Conservation (phyloP, 2,329 filamentous ascomycete species). For the Elsinoe necatrix region DNA sequence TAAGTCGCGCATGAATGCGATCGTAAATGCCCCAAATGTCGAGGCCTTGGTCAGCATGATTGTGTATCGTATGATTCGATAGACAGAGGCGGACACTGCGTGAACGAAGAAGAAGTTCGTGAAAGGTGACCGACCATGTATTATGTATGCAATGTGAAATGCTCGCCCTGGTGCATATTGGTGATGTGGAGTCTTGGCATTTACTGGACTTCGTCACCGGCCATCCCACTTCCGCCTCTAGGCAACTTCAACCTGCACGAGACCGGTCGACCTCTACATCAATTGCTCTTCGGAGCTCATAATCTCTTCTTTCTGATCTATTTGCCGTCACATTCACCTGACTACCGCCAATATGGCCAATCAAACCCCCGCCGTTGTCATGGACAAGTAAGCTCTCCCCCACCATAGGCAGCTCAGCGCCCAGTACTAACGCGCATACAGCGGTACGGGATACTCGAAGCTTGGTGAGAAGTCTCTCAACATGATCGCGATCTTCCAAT, state of each 20-base stretch:
- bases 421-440: conserved; percentile 37
- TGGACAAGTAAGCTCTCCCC: conserved; percentile 89
- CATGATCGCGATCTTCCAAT: neutral
- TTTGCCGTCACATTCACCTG: neutral
- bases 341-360: conserved; percentile 64
- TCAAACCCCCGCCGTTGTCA: conserved; percentile 99
- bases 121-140: too few species aligned
- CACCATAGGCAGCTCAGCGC: conserved; percentile 17
- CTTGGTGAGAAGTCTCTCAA: conserved; percentile 58
- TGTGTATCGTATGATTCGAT: too few species aligned
- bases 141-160: neutral
- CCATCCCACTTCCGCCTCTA: conserved; percentile 3
- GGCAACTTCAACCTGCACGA: conserved; percentile 3
- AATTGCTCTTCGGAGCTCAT: neutral
- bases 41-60: too few species aligned
- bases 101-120: too few species aligned
- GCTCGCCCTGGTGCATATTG: neutral
- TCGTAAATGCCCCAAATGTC: too few species aligned
- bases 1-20: too few species aligned
- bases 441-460: conserved; percentile 99
- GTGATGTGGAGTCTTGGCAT: neutral
- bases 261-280: neutral
- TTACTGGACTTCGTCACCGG: conserved; percentile 5
- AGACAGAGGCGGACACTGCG: too few species aligned
- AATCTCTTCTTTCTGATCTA: neutral